A percentile compares a stretch with the other conserved stretches of the same genome.
Conservation (phyloP, 768 basidiomycete species). For the Termitomyces sp. region DNA sequence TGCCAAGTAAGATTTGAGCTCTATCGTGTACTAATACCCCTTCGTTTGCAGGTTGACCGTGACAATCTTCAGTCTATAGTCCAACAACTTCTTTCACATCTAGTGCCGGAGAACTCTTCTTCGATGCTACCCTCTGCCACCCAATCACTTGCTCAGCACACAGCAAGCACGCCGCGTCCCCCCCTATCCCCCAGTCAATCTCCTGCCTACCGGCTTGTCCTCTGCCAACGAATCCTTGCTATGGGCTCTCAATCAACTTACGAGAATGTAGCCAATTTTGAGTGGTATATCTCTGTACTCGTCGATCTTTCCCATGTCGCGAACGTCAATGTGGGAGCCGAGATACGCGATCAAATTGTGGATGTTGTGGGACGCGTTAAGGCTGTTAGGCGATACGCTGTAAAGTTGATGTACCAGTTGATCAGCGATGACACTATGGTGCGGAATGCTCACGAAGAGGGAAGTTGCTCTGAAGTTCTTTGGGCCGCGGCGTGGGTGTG, state of each 20-base stretch:
- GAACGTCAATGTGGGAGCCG: conserved; percentile 68
- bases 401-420: conserved; percentile 79
- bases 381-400: conserved; percentile 72
- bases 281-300: conserved; percentile 96
- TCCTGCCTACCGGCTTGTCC: conserved; percentile 79
- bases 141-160: conserved; percentile 48
- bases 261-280: conserved; percentile 86
- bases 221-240: conserved; percentile 79
- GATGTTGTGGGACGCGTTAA: conserved; percentile 84
- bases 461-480: conserved; percentile 78
- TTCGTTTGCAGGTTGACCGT: conserved; percentile 61
- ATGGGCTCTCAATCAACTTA: conserved; percentile 85
- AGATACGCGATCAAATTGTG: conserved; percentile 81
- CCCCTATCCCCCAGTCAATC: conserved; percentile 60
- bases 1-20: conserved; percentile 12
- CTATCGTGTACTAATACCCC: neutral
- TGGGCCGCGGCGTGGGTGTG: conserved; percentile 98
- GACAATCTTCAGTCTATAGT: conserved; percentile 87
- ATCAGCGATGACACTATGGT: conserved; percentile 76
- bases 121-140: conserved; percentile 55
- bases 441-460: conserved; percentile 60
- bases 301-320: conserved; percentile 90
- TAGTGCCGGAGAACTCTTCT: conserved; percentile 58
- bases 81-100: conserved; percentile 84
- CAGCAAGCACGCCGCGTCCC: conserved; percentile 30